Evolutionary conservation across 192 early-diverging fungal species (phyloP), one percentile per base, ranked within the genome.

Genomic region (Rhizophagus sp.): DNA sequence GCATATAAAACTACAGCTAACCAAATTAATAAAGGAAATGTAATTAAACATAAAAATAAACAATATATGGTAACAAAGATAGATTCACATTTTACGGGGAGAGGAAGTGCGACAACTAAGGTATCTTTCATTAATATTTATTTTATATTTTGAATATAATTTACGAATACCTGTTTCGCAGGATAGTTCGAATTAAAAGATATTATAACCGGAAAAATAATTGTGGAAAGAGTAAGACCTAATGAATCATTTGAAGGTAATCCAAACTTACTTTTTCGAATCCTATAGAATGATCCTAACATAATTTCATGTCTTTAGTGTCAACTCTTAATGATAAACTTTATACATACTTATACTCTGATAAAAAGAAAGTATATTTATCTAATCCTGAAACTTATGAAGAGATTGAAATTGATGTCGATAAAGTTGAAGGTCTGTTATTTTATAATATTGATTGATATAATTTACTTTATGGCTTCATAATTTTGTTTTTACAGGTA

Each of bases 291-390:
- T 41, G 39, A 41, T 41, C 39, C 6, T 41, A 4, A 41, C 39
- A 41, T 41, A 41, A 41, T 41, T 39, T 41, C 39, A 41, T 24
- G 82, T 86, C 10, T 92, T 94, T 82, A 79, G 92, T 93, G 34
- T 88, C 91, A 80, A 85, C 89, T 36, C 78, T 97, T 49, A 86
- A 88, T 0, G 89, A 90, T 68, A 89, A 92, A 76, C 68, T 84
- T 57, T 92, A 91, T 81, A 91, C 93, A 85, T 95, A 85, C 76
- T 88, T 97, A 10, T 97, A 97, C 81, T 79, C 82, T 27, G 91
- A 88, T 62, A 91, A 89, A 61, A 79, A 84, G 11, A 85, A 88
- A 65, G 69, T 93, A 22, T 90, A 96, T 80, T 74, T 94, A 52
- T 85, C 95, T 74, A 85, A 97, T 72, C 88, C 88, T 69, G 86